phyloP scores from a whole-genome alignment of 768 basidiomycete species.

The Suillus hirtellus region DNA sequence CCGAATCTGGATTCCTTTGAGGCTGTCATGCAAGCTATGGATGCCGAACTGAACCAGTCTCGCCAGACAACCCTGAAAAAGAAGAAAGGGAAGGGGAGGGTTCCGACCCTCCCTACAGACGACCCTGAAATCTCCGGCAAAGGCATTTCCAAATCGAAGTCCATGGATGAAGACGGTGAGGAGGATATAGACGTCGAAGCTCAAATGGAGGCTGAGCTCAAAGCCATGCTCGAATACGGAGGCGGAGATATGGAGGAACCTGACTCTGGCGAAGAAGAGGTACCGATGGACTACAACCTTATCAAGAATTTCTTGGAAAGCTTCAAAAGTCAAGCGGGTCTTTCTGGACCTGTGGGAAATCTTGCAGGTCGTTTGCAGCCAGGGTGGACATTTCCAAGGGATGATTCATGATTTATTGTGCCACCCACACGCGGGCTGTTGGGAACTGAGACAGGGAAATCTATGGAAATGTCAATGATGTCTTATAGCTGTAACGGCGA shows the following conservation, averaged over 20 bases:
- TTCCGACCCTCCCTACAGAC: conserved; percentile 13
- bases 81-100: conserved; percentile 22
- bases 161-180: conserved; percentile 38
- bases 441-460: background rate
- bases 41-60: conserved; percentile 67
- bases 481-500: background rate
- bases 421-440: background rate
- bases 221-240: conserved; percentile 52
- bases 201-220: conserved; percentile 88
- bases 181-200: conserved; percentile 73
- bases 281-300: conserved; percentile 78
- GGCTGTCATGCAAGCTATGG: conserved; percentile 95
- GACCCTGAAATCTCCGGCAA: conserved; percentile 41
- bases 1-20: conserved; percentile 90
- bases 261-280: conserved; percentile 51
- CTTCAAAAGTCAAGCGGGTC: conserved; percentile 88
- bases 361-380: conserved; percentile 82
- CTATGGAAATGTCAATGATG: background rate
- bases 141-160: conserved; percentile 41
- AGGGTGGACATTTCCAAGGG: conserved; percentile 74
- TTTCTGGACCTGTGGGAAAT: conserved; percentile 90
- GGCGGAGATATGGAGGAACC: conserved; percentile 43
- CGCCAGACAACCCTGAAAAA: conserved; percentile 27
- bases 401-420: conserved; percentile 41
- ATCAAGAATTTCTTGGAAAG: conserved; percentile 98